These are phyloP conservation scores for Torulaspora delbrueckii DNA, from an alignment of 805 yeast genomes.

Conservation along the genomic window DNA sequence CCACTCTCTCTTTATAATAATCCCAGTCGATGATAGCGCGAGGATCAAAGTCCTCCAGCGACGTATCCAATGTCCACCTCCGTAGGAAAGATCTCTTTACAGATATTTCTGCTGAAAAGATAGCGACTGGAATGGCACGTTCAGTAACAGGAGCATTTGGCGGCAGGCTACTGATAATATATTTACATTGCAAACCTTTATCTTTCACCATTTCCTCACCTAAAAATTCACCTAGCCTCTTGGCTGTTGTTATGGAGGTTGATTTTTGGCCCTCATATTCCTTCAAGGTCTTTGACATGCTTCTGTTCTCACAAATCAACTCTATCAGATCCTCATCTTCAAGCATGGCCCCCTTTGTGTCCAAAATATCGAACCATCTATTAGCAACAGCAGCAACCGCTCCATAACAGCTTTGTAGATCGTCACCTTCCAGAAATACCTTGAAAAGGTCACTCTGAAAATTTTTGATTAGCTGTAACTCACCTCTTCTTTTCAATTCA, in stretches of 20 bases:
- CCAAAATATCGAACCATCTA: slow-evolving; percentile 92
- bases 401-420: slow-evolving; percentile 73
- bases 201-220: slow-evolving; percentile 97
- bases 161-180: slow-evolving; percentile 82
- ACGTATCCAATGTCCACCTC: slow-evolving; percentile 81
- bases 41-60: slow-evolving; percentile 77
- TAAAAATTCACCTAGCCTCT: slow-evolving; percentile 84
- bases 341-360: slow-evolving; percentile 75
- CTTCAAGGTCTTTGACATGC: slow-evolving; percentile 85
- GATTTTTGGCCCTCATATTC: slow-evolving; percentile 91
- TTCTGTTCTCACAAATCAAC: slow-evolving; percentile 91
- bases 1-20: slow-evolving; percentile 84
- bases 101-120: slow-evolving; percentile 74
- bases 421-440: slow-evolving; percentile 78
- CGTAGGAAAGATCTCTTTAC: slow-evolving; percentile 71
- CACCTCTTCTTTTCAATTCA: slow-evolving; percentile 95
- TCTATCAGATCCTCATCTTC: slow-evolving; percentile 94
- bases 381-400: slow-evolving; percentile 92
- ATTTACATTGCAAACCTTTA: slow-evolving; percentile 92
- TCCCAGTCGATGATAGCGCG: slow-evolving; percentile 89
- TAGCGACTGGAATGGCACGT: slow-evolving; percentile 93
- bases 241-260: slow-evolving; percentile 93
- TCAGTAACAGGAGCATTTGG: slow-evolving; percentile 86
- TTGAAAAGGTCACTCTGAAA: slow-evolving; percentile 94
- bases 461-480: slow-evolving; percentile 83